Base-by-base conservation (phyloP, 306 rosid species). In the Amphicarpaea edgeworthii region DNA sequence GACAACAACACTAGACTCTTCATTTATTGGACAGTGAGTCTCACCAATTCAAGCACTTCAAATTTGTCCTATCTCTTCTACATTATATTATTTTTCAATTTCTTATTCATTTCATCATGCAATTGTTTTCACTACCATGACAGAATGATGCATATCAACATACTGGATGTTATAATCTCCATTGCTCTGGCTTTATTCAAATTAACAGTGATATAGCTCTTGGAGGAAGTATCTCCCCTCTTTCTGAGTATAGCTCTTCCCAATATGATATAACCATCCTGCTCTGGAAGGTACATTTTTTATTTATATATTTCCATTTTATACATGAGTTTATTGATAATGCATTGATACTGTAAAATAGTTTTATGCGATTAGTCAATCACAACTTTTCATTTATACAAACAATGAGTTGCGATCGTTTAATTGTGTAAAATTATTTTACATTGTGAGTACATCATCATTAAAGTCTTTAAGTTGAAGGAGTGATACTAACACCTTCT, bases 131-230 rank as follows among this genome's bases (percentile, higher is more conserved):
- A 53, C 59, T 64, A 79, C 12, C 43, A 9, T 77, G 78, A 57
- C 83, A 87, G 91, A 87, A 86, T 75, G 91, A 87, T 78, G 87
- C 87, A 34, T 87, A 87, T 83, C 87, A 85, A 85, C 86, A 86
- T 12, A 88, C 91, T 6, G 91, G 91, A 55, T 88, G 91, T 78
- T 88, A 88, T 51, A 88, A 88, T 72, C 87, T 88, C 24, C 86
- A 80, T 61, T 88, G 91, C 72, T 78, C 86, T 49, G 91, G 91
- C 45, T 88, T 88, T 68, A 49, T 88, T 80, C 91, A 88, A 83
- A 72, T 83, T 75, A 85, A 68, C 86, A 83, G 41, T 84, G 70
- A 78, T 49, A 83, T 88, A 66, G 91, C 89, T n/a, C 70, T 88
- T 1, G 91, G 91, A 71, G 89, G 86, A 46, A 83, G 77, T 70